These are phyloP conservation scores for Cryoendolithus antarcticus DNA, from an alignment of 2,329 filamentous ascomycete species.

Conservation along the genomic window DNA sequence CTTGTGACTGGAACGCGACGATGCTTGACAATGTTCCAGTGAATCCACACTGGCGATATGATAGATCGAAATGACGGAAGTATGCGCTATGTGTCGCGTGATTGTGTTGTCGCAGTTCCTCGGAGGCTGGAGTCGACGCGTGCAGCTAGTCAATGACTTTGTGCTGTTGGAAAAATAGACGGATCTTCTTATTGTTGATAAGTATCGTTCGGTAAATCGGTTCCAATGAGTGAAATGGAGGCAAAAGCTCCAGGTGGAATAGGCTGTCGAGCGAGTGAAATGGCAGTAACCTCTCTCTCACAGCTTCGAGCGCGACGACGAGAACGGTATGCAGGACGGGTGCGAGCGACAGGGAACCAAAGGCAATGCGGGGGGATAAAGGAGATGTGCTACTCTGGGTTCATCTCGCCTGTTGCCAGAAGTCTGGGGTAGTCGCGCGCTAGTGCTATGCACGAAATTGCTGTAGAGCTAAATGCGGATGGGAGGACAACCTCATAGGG, in stretches of 20 bases:
- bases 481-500: no score
- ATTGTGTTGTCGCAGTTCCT: conserved; percentile 3
- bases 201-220: conserved; percentile 2
- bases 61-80: conserved; percentile 6
- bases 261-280: conserved; percentile 1
- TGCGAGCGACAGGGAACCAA: conserved; percentile 2
- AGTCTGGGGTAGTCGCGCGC: no score
- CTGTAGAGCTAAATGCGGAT: no score
- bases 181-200: conserved; percentile 1
- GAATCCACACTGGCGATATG: conserved; percentile 1
- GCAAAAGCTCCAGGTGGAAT: conserved; percentile 7
- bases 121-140: conserved; percentile 6
- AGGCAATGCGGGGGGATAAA: not conserved
- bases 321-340: not conserved
- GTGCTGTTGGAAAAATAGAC: conserved; percentile 6
- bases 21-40: conserved; percentile 3
- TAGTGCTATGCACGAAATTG: no score
- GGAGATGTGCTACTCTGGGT: not conserved
- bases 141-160: conserved; percentile 2
- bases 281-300: not conserved
- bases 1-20: conserved; percentile 2
- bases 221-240: conserved; percentile 15
- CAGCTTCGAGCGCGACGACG: conserved; percentile 1
- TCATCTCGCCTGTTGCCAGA: no score
- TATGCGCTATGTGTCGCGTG: not conserved